Evolutionary conservation across 2,329 filamentous ascomycete species (phyloP).

Genomic region (Nemania diffusa): DNA sequence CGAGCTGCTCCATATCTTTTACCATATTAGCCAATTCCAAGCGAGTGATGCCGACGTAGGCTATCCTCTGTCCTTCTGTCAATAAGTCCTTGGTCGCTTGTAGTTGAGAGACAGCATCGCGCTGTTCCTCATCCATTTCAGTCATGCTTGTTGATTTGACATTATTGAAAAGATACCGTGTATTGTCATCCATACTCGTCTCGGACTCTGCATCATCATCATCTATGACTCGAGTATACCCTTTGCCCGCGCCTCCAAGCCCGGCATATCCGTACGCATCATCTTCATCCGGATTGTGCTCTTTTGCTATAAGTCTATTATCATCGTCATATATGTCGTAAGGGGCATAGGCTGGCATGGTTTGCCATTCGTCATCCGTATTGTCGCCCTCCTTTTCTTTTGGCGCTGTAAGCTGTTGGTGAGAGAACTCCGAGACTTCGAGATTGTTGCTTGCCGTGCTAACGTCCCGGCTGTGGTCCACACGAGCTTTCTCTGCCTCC

Average conservation of each 20-base stretch:
- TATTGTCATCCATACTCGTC: slow-evolving; percentile 97
- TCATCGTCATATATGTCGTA: slow-evolving; percentile 98
- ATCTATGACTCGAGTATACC: slow-evolving; percentile 93
- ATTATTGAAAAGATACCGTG: slow-evolving; percentile 90
- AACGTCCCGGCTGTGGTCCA: slow-evolving; percentile 52
- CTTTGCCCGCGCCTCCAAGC: slow-evolving; percentile 89
- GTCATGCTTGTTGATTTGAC: slow-evolving; percentile 66
- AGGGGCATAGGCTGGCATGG: slow-evolving; percentile 91
- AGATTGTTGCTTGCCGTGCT: slow-evolving; percentile 53
- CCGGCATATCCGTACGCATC: slow-evolving; percentile 76
- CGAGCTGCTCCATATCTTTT: slow-evolving; percentile 71
- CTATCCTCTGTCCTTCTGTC: slow-evolving; percentile 94
- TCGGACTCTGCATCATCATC: slow-evolving; percentile 95
- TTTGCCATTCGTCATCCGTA: slow-evolving; percentile 84
- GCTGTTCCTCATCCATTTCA: slow-evolving; percentile 81
- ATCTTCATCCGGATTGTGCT: slow-evolving; percentile 75
- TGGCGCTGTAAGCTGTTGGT: slow-evolving; percentile 77
- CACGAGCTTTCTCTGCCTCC: slow-evolving; percentile 39
- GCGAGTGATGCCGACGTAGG: slow-evolving; percentile 91
- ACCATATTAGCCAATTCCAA: slow-evolving; percentile 83
- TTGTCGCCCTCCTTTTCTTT: slow-evolving; percentile 64
- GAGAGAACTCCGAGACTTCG: slow-evolving; percentile 83
- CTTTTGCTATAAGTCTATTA: slow-evolving; percentile 84
- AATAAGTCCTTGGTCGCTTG: slow-evolving; percentile 95
- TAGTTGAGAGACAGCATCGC: slow-evolving; percentile 89